Base-by-base conservation (phyloP, 2,329 filamentous ascomycete genomes). In the Aspergillus pseudoterreus region DNA sequence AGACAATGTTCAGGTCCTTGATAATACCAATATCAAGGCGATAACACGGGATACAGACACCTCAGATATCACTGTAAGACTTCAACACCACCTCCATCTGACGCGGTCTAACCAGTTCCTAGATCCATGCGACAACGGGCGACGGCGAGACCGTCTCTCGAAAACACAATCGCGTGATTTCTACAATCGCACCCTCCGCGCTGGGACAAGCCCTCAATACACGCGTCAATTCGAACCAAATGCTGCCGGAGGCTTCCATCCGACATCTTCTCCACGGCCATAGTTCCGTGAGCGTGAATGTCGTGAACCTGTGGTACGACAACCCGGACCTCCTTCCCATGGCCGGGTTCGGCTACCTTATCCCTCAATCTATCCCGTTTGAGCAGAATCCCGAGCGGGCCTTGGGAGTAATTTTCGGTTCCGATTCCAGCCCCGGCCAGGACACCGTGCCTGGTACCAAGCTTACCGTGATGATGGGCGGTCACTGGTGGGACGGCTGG, bases 371-470 rank as follows among this genome's bases (percentile, higher is more conserved):
- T 14, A 79, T 89, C 1, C 80, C 85, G 3, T 77, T 79, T 44
- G 82, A 83, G 35, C 79, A 90, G 58, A 95, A 96, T 66, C 87
- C 89, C 1, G 89, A 95, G 68, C 82, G 84, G 55, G 88, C 87
- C 0, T 83, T 99, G 5, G 94, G 94, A 56, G 92, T 97, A 47
- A 87, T 97, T 54, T 97, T 97, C 70, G 91, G 96, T 71, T 89
- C 85, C 2, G 84, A 90, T 57, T 80, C 81, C 15, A 73, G 77
- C n/a, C 64, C 71, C 45, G 80, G 79, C 15, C 78, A 82, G 60
- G 82, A 87, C 65, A 76, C 72, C 4, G 77, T 70, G 1, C 65
- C 69, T 0, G 90, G 89, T 21, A 95, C 90, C 12, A 96, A 95
- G 69, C 72, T 97, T 48, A 96, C 92, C 14, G 88, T 97, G 61